A percentile compares a stretch with the other conserved stretches of the same genome.
Conservation (phyloP, 202 grass and related monocot genomes). For the Schoenoplectus triqueter region DNA sequence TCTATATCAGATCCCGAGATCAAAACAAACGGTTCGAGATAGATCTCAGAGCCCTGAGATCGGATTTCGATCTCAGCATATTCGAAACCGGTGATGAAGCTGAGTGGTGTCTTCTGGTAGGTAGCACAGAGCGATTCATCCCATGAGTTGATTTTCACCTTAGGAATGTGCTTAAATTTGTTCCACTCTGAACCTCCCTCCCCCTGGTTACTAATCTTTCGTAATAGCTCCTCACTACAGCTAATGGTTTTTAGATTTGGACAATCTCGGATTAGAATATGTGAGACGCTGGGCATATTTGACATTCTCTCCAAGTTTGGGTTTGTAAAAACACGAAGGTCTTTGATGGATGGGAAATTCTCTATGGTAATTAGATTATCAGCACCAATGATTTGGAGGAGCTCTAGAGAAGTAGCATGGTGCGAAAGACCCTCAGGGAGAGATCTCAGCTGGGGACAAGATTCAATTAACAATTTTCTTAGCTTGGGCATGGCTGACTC, state of each 20-base stretch:
- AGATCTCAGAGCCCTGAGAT: too few relatives aligned
- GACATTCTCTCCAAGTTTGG: constrained; percentile 30
- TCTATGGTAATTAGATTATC: not conserved
- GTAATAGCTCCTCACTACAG: constrained; percentile 22
- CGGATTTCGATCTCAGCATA: too few relatives aligned
- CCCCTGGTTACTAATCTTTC: not conserved
- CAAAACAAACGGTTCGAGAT: too few relatives aligned
- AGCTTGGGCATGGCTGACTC: constrained; percentile 37
- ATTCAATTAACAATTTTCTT: constrained; percentile 11
- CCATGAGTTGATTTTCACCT: too few relatives aligned
- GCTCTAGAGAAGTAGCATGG: constrained; percentile 31
- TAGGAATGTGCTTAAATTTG: too few relatives aligned
- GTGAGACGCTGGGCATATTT: constrained; percentile 35
- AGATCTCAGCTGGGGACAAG: constrained; percentile 38
- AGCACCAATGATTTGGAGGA: not conserved
- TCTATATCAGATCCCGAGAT: too few relatives aligned
- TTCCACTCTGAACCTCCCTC: constrained; percentile 25
- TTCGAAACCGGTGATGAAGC: too few relatives aligned
- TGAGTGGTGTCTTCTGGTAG: too few relatives aligned
- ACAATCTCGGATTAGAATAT: constrained; percentile 7
- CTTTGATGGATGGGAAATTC: too few relatives aligned
- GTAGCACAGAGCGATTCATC: too few relatives aligned
- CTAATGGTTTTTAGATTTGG: constrained; percentile 15
- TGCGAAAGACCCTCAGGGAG: constrained; percentile 38
- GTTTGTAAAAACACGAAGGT: constrained; percentile 18